phyloP scores from a whole-genome alignment of 148 eudicot species.

The Vaccinium vitisidaea region DNA sequence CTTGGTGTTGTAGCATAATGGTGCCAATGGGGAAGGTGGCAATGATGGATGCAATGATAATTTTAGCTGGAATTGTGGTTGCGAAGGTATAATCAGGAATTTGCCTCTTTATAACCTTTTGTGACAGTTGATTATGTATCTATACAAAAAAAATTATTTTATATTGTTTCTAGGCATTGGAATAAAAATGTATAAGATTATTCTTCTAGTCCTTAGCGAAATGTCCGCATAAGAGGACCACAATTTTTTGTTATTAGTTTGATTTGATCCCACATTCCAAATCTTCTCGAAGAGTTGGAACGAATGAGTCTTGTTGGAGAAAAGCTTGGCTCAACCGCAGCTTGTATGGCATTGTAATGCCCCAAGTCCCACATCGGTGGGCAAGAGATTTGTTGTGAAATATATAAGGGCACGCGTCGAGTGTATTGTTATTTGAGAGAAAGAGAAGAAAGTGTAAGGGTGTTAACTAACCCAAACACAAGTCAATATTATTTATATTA shows the following conservation, averaged over 20 bases:
- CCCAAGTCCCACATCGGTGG: too few species aligned
- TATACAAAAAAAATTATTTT: neutral
- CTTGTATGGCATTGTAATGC: too few species aligned
- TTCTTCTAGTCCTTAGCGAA: neutral
- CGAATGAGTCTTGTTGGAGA: too few species aligned
- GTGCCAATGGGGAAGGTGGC: conserved; percentile 89
- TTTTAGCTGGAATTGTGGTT: conserved; percentile 95
- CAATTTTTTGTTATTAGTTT: neutral
- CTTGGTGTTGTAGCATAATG: conserved; percentile 66
- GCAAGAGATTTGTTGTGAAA: too few species aligned
- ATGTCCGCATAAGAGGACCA: neutral
- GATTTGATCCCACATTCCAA: neutral
- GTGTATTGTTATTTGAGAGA: too few species aligned
- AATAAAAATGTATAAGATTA: neutral
- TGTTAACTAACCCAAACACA: too few species aligned
- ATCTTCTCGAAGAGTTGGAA: neutral
- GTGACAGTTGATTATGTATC: neutral
- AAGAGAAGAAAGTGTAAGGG: too few species aligned
- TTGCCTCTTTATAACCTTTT: neutral
- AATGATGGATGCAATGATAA: conserved; percentile 97
- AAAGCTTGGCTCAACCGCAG: too few species aligned
- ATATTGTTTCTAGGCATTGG: neutral
- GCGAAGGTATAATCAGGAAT: conserved; percentile 57
- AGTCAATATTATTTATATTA: too few species aligned
- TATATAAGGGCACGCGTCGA: too few species aligned